Conservation (phyloP, 768 basidiomycete genomes). For the Dentipellis fragilis region DNA sequence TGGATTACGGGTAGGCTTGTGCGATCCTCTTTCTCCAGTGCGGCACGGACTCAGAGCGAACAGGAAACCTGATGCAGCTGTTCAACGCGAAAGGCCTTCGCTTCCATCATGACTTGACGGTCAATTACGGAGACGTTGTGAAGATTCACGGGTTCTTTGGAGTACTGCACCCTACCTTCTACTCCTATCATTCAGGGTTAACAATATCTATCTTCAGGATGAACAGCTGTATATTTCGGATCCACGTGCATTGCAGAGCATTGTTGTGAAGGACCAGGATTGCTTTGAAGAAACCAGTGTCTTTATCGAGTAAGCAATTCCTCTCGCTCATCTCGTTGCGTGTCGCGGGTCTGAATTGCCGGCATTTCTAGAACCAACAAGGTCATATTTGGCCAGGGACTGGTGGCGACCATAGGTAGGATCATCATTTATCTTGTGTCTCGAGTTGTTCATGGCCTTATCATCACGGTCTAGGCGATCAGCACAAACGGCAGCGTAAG, state of each 20-base stretch:
- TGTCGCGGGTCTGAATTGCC: not conserved
- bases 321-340: not conserved
- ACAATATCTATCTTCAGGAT: not conserved
- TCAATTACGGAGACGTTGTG: not conserved
- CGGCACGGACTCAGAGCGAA: not conserved
- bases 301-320: slow-evolving; percentile 5
- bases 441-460: no score
- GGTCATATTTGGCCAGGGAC: not conserved
- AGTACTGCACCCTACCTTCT: not conserved
- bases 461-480: not conserved
- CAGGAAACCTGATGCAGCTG: not conserved
- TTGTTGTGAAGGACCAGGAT: slow-evolving; percentile 12
- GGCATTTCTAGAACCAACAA: not conserved
- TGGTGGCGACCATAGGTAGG: not conserved
- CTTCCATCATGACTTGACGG: not conserved
- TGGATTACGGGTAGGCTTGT: not conserved
- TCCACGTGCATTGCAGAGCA: slow-evolving; percentile 6
- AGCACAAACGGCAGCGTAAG: not conserved
- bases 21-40: not conserved
- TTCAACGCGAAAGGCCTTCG: not conserved
- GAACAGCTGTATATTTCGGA: slow-evolving; percentile 2
- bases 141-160: not conserved
- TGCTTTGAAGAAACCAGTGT: slow-evolving; percentile 6
- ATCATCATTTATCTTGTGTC: not conserved
- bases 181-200: not conserved